phyloP scores from a whole-genome alignment of 768 basidiomycete genomes.

The Suillus occidentalis region DNA sequence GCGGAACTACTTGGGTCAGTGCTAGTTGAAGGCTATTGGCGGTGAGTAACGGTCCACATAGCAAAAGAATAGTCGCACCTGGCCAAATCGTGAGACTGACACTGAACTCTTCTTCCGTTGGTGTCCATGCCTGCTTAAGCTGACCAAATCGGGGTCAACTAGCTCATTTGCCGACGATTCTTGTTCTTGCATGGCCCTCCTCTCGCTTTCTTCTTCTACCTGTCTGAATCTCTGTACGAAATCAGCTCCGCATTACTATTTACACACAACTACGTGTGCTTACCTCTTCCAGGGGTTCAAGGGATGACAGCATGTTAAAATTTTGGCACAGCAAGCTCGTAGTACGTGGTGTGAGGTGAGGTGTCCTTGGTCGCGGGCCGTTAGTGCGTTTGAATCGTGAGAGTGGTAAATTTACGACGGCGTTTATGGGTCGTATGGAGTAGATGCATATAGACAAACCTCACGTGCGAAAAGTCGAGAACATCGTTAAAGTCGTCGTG shows the following conservation, averaged over 20 bases:
- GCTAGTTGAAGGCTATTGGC: slow-evolving; percentile 19
- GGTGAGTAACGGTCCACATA: slow-evolving; percentile 4
- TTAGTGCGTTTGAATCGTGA: neutral
- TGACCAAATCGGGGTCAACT: slow-evolving; percentile 18
- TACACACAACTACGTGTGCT: slow-evolving; percentile 11
- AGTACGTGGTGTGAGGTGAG: neutral
- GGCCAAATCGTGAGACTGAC: slow-evolving; percentile 60
- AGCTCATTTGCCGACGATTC: slow-evolving; percentile 18
- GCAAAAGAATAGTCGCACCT: slow-evolving; percentile 38
- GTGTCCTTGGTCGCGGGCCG: neutral
- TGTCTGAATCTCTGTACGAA: slow-evolving; percentile 51
- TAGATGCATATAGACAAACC: neutral
- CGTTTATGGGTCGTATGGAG: neutral
- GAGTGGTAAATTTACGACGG: neutral
- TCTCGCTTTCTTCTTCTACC: slow-evolving; percentile 58
- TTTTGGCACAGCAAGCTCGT: neutral
- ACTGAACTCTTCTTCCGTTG: slow-evolving; percentile 48
- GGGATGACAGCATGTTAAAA: slow-evolving; percentile 20
- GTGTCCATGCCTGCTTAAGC: slow-evolving; percentile 29
- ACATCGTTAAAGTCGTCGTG: neutral
- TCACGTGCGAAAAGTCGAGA: neutral
- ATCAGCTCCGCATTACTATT: neutral
- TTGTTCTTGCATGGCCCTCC: slow-evolving; percentile 41
- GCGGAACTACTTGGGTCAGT: slow-evolving; percentile 23
- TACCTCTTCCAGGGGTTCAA: slow-evolving; percentile 33